These are phyloP conservation scores for Parietichytrium sp. DNA, from an alignment of 108 stramenopile genomes.

Conservation along the genomic window DNA sequence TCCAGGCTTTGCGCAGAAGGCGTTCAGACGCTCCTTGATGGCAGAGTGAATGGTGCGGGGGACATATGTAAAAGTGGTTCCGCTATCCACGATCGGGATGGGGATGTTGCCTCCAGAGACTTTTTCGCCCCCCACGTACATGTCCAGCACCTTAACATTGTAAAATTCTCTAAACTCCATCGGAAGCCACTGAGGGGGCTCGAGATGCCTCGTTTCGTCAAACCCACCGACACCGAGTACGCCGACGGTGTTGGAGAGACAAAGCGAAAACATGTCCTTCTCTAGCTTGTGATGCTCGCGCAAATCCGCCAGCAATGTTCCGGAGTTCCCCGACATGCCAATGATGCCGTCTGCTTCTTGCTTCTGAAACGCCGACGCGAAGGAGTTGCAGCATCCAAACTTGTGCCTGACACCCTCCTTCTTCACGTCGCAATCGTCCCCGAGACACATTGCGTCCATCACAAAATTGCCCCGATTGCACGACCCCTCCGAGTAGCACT, in stretches of 20 bases:
- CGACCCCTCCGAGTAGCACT: constrained; percentile 25
- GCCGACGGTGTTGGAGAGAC: neutral
- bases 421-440: neutral
- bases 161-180: neutral
- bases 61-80: constrained; percentile 18
- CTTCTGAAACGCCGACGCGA: neutral
- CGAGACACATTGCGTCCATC: neutral
- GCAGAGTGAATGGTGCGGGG: neutral
- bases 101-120: no score
- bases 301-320: neutral
- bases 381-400: constrained; percentile 15
- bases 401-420: neutral
- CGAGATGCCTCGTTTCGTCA: constrained; percentile 10
- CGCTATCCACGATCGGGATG: constrained; percentile 35
- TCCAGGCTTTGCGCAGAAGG: neutral
- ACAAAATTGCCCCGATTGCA: constrained; percentile 16
- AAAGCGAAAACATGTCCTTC: constrained; percentile 1
- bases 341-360: constrained; percentile 31
- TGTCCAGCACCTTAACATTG: neutral
- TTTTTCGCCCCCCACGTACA: neutral
- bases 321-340: neutral
- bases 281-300: neutral
- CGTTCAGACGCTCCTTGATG: neutral
- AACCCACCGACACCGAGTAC: constrained; percentile 11
- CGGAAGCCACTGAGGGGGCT: constrained; percentile 32